Evolutionary conservation across 805 yeast genomes (phyloP), one percentile per base, ranked within the genome.

Genomic region (Yarrowia osloensis): DNA sequence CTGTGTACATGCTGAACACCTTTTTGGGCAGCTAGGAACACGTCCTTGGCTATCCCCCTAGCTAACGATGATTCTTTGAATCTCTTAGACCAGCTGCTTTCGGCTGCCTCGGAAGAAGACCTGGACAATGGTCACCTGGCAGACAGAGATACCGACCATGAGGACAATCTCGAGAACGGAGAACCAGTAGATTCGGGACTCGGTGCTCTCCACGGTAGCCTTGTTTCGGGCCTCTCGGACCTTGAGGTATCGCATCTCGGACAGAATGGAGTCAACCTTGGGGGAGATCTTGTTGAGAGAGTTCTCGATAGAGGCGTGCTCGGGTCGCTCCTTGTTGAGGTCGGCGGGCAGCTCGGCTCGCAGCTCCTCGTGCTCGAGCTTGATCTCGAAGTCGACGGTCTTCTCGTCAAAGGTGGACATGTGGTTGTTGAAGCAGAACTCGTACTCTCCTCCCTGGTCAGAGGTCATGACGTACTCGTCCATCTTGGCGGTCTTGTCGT

Each of bases 141-240:
- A 81, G 59, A 82, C 81, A 67, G 94, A 91, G 83, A 91, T 85
- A 70, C 88, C 89, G 61, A 88, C 90, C 84, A 89, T 89, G 72
- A 88, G 81, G 47, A 85, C 75, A 70, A 90, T 89, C 75, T 88
- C 92, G 68, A 86, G 78, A 66, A 90, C 78, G 54, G 93, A 86
- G 74, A 90, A 85, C 84, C 88, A 90, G 75, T 89, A 88, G 68
- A 91, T 84, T 75, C 96, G 86, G 21, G 87, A 80, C 74, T 88
- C 90, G 35, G 97, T 91, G 62, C 91, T 85, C 77, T 82, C 82
- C 70, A 91, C 97, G 49, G 97, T 91, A 62, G 88, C 85, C 85
- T 91, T 95, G 80, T 94, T 94, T 80, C 98, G 85, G 79, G 86
- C 86, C 78, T 90, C 94, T 81, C 99, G 88, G 13, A 96, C 87